These are phyloP conservation scores for Cytospora piceae DNA, from an alignment of 2,329 filamentous ascomycete genomes.

Conservation along the genomic window DNA sequence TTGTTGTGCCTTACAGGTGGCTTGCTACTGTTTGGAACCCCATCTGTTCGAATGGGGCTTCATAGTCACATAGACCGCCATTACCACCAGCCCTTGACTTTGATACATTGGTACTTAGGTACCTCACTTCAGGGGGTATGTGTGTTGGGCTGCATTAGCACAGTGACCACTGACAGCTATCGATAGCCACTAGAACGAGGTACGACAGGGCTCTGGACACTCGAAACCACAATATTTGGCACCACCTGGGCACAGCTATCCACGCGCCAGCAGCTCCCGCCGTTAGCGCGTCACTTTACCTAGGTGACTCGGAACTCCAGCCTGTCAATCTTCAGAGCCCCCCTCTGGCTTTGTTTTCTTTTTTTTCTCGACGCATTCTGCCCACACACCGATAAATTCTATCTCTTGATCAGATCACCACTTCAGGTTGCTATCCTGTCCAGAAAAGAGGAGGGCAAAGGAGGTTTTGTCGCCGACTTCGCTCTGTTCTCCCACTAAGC, in stretches of 20 bases:
- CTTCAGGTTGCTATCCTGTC: conserved; percentile 2
- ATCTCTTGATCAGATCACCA: background rate
- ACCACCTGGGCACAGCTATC: background rate
- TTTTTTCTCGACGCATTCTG: background rate
- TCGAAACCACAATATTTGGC: conserved; percentile 4
- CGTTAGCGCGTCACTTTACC: background rate
- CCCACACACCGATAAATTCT: background rate
- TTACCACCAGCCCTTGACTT: background rate
- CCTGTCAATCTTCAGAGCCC: background rate
- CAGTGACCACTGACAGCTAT: conserved; percentile 1
- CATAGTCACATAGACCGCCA: background rate
- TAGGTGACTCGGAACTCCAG: conserved; percentile 1
- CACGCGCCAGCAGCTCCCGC: conserved; percentile 5
- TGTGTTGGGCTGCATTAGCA: background rate
- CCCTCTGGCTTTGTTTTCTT: conserved; percentile 1
- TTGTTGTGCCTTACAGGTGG: background rate
- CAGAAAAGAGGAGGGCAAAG: background rate
- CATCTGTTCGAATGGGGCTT: background rate
- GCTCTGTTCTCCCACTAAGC: conserved; percentile 14
- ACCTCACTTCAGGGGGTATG: background rate
- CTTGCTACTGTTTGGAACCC: background rate
- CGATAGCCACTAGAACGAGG: background rate
- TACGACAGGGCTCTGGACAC: background rate
- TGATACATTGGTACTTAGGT: background rate
- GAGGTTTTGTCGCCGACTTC: conserved; percentile 13